phyloP scores from a whole-genome alignment of 192 early-diverging fungal genomes.

The Coemansia sp. region DNA sequence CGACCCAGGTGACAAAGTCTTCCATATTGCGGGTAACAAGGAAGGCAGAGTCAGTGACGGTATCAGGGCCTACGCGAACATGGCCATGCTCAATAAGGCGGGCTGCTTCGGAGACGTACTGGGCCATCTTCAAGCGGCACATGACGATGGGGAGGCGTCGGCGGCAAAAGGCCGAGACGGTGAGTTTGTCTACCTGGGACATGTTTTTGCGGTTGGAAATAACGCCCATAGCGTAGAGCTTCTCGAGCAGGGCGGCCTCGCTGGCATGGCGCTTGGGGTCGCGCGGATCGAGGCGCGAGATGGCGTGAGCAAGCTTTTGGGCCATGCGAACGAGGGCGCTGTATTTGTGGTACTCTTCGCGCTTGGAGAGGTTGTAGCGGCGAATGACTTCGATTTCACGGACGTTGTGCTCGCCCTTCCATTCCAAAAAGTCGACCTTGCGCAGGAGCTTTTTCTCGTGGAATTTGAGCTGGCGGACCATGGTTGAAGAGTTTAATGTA shows the following conservation, averaged over 20 bases:
- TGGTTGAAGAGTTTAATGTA: conserved; percentile 5
- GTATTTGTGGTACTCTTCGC: conserved; percentile 82
- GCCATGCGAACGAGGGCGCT: conserved; percentile 80
- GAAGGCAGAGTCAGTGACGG: conserved; percentile 87
- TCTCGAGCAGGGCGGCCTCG: conserved; percentile 79
- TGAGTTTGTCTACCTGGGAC: conserved; percentile 75
- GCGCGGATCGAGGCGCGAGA: conserved; percentile 81
- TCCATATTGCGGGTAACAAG: conserved; percentile 87
- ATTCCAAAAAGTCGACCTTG: conserved; percentile 93
- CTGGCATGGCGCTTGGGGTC: conserved; percentile 76
- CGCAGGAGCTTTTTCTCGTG: conserved; percentile 95
- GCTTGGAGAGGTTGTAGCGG: conserved; percentile 81
- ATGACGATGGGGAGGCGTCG: conserved; percentile 88
- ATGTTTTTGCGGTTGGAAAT: conserved; percentile 77
- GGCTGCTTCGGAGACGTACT: conserved; percentile 88
- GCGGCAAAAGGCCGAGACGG: conserved; percentile 84
- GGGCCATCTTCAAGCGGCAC: conserved; percentile 93
- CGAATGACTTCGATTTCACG: conserved; percentile 86
- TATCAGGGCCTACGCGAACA: conserved; percentile 89
- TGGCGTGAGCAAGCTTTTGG: conserved; percentile 76
- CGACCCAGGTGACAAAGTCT: conserved; percentile 97
- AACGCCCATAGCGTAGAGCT: conserved; percentile 84
- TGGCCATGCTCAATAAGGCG: conserved; percentile 94
- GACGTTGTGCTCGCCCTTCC: conserved; percentile 83
- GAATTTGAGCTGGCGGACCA: conserved; percentile 79